Percentiles rank a stretch among this genome's conserved stretches.
Conservation (phyloP, 2,329 filamentous ascomycete genomes). For the Fusarium napiforme region DNA sequence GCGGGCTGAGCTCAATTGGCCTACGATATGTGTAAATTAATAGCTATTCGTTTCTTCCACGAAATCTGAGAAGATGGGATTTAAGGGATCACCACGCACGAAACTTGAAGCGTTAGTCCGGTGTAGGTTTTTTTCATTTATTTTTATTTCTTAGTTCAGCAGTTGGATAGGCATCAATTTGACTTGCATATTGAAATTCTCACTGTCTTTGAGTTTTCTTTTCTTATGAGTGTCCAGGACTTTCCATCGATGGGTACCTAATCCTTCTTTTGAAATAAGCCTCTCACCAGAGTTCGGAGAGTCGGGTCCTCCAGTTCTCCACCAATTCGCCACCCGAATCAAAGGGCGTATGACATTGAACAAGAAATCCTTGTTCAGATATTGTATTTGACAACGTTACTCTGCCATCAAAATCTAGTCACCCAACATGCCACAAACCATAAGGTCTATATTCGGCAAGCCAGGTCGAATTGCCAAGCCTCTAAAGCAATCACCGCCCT, state of each 20-base stretch:
- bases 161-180: neutral
- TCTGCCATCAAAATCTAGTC: neutral
- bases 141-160: neutral
- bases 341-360: slow-evolving; percentile 11
- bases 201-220: neutral
- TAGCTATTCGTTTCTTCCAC: neutral
- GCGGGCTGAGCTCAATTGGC: slow-evolving; percentile 51
- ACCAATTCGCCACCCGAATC: slow-evolving; percentile 27
- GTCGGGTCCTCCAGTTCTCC: slow-evolving; percentile 1
- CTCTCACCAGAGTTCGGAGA: neutral
- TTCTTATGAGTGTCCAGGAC: neutral
- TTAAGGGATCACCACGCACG: neutral
- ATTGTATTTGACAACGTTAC: neutral
- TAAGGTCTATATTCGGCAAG: slow-evolving; percentile 54
- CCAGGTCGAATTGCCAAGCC: slow-evolving; percentile 51
- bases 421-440: slow-evolving; percentile 45
- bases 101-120: slow-evolving; percentile 18
- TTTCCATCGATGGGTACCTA: neutral
- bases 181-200: neutral
- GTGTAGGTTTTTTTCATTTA: neutral
- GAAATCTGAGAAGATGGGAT: neutral
- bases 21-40: neutral
- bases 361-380: neutral
- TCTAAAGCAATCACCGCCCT: slow-evolving; percentile 24
- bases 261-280: neutral